phyloP scores from a whole-genome alignment of 345 rosid genomes.

The Arabis alpina region DNA sequence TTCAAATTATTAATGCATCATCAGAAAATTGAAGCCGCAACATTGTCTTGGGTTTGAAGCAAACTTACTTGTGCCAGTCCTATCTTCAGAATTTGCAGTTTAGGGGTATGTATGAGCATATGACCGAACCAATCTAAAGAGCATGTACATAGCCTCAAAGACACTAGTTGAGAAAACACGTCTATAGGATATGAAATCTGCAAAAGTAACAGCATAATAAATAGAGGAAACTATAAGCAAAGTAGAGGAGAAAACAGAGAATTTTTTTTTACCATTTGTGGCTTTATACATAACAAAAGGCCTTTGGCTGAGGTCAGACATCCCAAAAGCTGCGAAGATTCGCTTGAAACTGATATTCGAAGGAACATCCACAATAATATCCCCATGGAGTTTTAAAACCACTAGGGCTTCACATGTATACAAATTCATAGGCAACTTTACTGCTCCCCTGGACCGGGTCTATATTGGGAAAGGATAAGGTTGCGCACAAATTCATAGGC shows the following conservation, averaged over 20 bases:
- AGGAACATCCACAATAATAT: constrained; percentile 5
- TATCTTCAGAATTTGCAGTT: constrained; percentile 22
- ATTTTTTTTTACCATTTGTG: not conserved
- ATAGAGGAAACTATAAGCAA: not conserved
- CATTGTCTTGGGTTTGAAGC: not conserved
- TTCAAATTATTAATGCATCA: too few species aligned
- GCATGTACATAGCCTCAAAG: constrained; percentile 20
- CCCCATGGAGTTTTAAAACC: not conserved
- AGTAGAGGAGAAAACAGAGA: not conserved
- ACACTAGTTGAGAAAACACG: constrained; percentile 22
- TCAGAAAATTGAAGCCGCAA: not conserved
- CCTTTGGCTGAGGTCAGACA: constrained; percentile 23
- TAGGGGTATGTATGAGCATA: constrained; percentile 16
- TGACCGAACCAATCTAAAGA: constrained; percentile 7
- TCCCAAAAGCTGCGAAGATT: not conserved
- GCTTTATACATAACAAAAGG: constrained; percentile 8
- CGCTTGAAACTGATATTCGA: not conserved
- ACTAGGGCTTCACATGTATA: constrained; percentile 17
- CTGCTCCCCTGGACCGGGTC: too few species aligned
- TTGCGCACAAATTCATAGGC: not conserved
- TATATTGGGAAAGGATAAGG: not conserved
- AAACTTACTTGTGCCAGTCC: not conserved
- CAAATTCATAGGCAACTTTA: constrained; percentile 15
- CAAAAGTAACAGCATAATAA: not conserved
- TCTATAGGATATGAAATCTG: constrained; percentile 13